phyloP scores from a whole-genome alignment of 148 eudicot species.

The Spergularia marina region DNA sequence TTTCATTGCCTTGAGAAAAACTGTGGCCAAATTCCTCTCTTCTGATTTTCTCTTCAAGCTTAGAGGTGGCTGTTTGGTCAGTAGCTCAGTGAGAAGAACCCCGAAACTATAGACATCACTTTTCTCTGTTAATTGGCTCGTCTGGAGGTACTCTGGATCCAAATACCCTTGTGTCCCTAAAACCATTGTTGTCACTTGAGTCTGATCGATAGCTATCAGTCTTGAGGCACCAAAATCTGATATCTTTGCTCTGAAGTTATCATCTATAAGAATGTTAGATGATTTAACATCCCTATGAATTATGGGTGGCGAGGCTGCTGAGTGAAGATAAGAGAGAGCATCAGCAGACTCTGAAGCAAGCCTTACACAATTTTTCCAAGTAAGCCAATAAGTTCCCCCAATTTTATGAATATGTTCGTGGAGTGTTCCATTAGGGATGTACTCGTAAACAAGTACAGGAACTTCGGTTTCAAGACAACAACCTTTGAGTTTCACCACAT shows the following conservation, averaged over 20 bases:
- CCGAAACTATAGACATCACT: slow-evolving; percentile 33
- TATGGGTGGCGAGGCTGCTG: slow-evolving; percentile 25
- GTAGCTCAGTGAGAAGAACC: slow-evolving; percentile 24
- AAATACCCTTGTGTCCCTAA: slow-evolving; percentile 28
- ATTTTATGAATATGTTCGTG: slow-evolving; percentile 19
- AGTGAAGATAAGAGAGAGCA: slow-evolving; percentile 29
- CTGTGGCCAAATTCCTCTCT: slow-evolving; percentile 21
- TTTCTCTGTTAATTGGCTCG: slow-evolving; percentile 26
- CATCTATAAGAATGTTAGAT: slow-evolving; percentile 19
- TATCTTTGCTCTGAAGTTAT: slow-evolving; percentile 14
- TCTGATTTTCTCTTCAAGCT: not conserved
- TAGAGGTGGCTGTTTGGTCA: slow-evolving; percentile 22
- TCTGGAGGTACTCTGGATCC: slow-evolving; percentile 31
- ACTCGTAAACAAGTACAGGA: slow-evolving; percentile 27
- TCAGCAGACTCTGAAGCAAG: slow-evolving; percentile 21
- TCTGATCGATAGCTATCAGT: slow-evolving; percentile 22
- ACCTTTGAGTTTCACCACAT: slow-evolving; percentile 30
- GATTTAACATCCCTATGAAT: slow-evolving; percentile 27
- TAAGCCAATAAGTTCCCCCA: slow-evolving; percentile 8
- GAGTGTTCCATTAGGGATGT: slow-evolving; percentile 21
- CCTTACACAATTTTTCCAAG: slow-evolving; percentile 17
- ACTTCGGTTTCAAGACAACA: slow-evolving; percentile 32
- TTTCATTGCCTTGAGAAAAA: slow-evolving; percentile 14
- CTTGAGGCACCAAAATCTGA: slow-evolving; percentile 31
- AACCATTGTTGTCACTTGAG: slow-evolving; percentile 25